Conservation (phyloP, 192 early-diverging fungal genomes). For the Mortierella hygrophila region DNA sequence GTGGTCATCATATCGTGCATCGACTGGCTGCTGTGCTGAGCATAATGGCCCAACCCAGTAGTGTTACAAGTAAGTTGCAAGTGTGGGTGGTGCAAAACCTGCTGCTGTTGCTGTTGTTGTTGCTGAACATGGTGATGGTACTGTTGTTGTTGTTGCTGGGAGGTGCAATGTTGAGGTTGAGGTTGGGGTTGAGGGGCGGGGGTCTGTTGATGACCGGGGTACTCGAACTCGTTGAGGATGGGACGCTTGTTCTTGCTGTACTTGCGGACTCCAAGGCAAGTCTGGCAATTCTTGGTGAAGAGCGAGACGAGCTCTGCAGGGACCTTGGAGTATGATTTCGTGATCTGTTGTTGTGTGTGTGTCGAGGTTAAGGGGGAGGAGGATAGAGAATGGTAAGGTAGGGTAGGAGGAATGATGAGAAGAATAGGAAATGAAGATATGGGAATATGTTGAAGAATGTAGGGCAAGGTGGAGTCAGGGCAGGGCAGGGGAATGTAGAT, state of each 20-base stretch:
- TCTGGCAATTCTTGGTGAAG: conserved; percentile 57
- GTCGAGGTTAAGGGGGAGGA: background rate
- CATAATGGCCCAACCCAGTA: background rate
- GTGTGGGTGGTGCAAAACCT: conserved; percentile 18
- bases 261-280: conserved; percentile 51
- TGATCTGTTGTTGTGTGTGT: conserved; percentile 27
- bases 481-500: background rate
- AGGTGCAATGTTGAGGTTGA: background rate
- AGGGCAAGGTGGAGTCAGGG: background rate
- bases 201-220: conserved; percentile 20
- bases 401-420: background rate
- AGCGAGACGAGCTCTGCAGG: conserved; percentile 53
- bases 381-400: background rate
- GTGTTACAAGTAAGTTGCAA: conserved; percentile 49
- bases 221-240: conserved; percentile 49
- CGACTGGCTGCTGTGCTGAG: background rate
- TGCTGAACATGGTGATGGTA: conserved; percentile 21
- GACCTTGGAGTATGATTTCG: conserved; percentile 55
- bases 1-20: conserved; percentile 1
- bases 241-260: conserved; percentile 57
- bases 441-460: conserved; percentile 1
- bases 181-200: conserved; percentile 3
- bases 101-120: conserved; percentile 15
- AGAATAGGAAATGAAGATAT: background rate
- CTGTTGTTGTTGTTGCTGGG: conserved; percentile 21